Base-by-base conservation (phyloP, 2,329 filamentous ascomycete species). In the Macroventuria anomochaeta region DNA sequence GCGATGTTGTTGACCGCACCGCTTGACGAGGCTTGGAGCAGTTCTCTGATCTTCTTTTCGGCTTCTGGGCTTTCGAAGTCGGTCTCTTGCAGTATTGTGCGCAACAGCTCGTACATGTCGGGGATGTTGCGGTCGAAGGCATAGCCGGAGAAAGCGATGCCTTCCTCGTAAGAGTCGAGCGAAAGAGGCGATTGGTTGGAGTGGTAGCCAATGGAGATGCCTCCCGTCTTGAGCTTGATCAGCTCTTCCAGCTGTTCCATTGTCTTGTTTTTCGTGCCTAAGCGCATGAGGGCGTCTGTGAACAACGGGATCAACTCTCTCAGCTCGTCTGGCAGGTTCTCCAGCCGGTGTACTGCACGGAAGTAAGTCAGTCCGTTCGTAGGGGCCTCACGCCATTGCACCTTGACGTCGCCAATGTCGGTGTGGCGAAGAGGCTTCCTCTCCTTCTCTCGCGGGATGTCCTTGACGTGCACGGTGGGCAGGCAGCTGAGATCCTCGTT, bases 311-410 rank as follows among this genome's bases (percentile, higher is more conserved):
- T 84, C 53, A 97, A 80, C 63, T 90, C 82, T 46, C 95, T 85
- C 46, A 97, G 82, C 58, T 97, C 91, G 57, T 93, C 88, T 0
- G 93, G 91, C 12, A 99, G 79, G 56, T 89, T 85, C 37, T 90
- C 83, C 48, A 97, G 81, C 0, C 85, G 82, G 70, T 96, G 92
- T 72, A 97, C 85, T 3, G 91, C 92, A 54, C 93, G 88, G 79
- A 99, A 96, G 73, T 99, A 99, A 1, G 93, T 97, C 53, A 99
- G 79, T 0, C 95, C 95, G 66, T 99, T 99, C 0, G 95, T 99
- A 2, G 91, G 90, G 7, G 93, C 91, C 74, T 96, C 91, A 43
- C 89, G 88, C 92, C 93, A 97, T 66, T 97, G 90, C 3, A 95
- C 85, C 38, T 88, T 85, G 33, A 88, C 83, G 31, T 83, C 82